Base-by-base conservation (phyloP, 164 flowering plant genomes). In the Magnolia changhungtana region DNA sequence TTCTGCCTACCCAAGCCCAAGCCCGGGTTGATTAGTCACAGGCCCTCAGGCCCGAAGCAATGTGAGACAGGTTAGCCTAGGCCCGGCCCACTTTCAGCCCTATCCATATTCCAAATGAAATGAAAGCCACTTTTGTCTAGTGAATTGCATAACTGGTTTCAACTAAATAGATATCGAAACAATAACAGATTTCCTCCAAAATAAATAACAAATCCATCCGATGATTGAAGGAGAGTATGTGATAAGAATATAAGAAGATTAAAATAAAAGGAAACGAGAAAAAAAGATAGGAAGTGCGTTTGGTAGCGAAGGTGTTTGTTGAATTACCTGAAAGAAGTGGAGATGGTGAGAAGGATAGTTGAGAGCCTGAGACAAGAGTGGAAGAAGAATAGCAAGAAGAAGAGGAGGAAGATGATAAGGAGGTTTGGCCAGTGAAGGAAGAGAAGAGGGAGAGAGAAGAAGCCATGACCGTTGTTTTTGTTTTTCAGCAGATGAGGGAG, bases 361-460 rank as follows among this genome's bases (percentile, higher is more conserved):
- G 8, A 3, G 72, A 20, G 49, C 18, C 58, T n/a, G 59, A 49
- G 49, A 19, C 4, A 27, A 70, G 58, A 70, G 72, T 55, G 61
- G 61, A 55, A 55, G 61, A 55, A 55, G 61, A 55, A 16, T 55
- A 55, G 61, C 0, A 55, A 55, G 61, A 14, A 55, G 61, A 55
- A 55, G 49, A 64, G 19, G 67, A 67, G 18, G 23, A 49, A 20
- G 72, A 70, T 4, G 58, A 49, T 13, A 19, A 50, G n/a, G 49
- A 70, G 29, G 58, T 31, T 7, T 70, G n/a, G 45, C 9, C 58
- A 1, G 58, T 49, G 16, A 70, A 70, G 18, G 72, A 70, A 21
- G 72, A 70, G 16, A 20, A 11, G 27, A 70, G 23, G 24, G 72
- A 70, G 72, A 50, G 59, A 50, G 58, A 70, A 50, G 29, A 19